phyloP scores from a whole-genome alignment of 495 filamentous ascomycete species.

The Hypoxylon lienhwacheense region DNA sequence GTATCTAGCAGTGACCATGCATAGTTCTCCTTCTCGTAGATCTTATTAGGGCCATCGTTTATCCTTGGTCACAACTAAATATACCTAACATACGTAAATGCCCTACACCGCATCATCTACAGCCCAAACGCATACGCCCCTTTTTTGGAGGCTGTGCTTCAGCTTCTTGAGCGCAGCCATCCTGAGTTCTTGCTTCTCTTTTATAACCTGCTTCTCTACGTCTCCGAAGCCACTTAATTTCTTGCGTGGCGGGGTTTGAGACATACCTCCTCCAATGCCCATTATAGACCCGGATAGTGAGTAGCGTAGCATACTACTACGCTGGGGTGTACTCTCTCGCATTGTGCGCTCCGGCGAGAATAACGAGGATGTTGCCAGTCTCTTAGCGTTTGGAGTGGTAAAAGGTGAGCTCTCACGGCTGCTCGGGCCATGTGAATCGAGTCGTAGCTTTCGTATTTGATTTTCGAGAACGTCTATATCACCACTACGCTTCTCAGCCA shows the following conservation, averaged over 20 bases:
- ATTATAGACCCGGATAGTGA: constrained; percentile 50
- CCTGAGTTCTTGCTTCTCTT: constrained; percentile 57
- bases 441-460: constrained; percentile 72
- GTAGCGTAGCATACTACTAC: constrained; percentile 45
- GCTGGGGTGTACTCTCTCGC: constrained; percentile 46
- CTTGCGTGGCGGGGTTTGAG: constrained; percentile 51
- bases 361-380: constrained; percentile 48
- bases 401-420: constrained; percentile 66
- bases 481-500: constrained; percentile 82
- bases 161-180: constrained; percentile 55
- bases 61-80: background rate
- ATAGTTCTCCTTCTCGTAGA: background rate
- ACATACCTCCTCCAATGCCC: constrained; percentile 46
- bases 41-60: background rate
- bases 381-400: constrained; percentile 58
- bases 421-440: constrained; percentile 50
- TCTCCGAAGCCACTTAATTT: constrained; percentile 57
- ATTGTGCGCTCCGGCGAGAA: constrained; percentile 58
- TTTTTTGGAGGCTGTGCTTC: constrained; percentile 41
- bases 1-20: no score
- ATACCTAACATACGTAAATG: background rate
- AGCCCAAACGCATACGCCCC: constrained; percentile 43
- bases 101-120: constrained; percentile 39
- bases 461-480: constrained; percentile 88
- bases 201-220: constrained; percentile 52